Evolutionary conservation across 1,284 basidiomycete genomes (phyloP).

Genomic region (Inonotus obliquus): DNA sequence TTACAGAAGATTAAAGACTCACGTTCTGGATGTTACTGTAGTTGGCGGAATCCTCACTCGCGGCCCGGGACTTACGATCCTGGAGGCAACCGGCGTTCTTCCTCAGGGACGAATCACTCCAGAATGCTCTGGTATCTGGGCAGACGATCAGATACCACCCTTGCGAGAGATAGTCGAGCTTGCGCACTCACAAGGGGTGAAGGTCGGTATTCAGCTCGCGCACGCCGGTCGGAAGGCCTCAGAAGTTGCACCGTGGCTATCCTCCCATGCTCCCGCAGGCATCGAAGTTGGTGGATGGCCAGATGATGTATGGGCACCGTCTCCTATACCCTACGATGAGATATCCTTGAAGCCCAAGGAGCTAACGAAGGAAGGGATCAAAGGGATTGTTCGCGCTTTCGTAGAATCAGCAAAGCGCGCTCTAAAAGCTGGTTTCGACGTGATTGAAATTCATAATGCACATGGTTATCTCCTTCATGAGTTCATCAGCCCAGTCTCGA

Average conservation of each 20-base stretch:
- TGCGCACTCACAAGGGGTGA: conserved; percentile 43
- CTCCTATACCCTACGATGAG: conserved; percentile 44
- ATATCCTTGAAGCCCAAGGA: conserved; percentile 49
- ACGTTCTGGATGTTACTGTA: conserved; percentile 16
- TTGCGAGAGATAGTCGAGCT: conserved; percentile 53
- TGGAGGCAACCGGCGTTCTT: conserved; percentile 53
- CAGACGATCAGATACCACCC: conserved; percentile 48
- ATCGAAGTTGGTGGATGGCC: conserved; percentile 43
- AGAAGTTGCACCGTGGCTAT: conserved; percentile 43
- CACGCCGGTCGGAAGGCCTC: conserved; percentile 62
- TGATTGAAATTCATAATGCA: conserved; percentile 55
- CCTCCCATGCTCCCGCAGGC: conserved; percentile 10
- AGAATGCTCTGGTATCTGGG: conserved; percentile 45
- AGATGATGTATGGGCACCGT: conserved; percentile 37
- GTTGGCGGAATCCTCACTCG: conserved; percentile 45
- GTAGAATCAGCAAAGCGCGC: conserved; percentile 40
- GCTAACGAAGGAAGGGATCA: conserved; percentile 44
- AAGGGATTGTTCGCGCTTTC: conserved; percentile 43
- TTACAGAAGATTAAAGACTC: not conserved
- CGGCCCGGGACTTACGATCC: conserved; percentile 47
- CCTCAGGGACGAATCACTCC: conserved; percentile 62
- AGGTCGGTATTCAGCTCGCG: conserved; percentile 56
- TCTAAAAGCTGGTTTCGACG: conserved; percentile 42
- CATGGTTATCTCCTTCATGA: conserved; percentile 40
- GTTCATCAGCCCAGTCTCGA: conserved; percentile 44